Base-by-base conservation (phyloP, 2,329 filamentous ascomycete genomes). In the Epichloe glyceriae region DNA sequence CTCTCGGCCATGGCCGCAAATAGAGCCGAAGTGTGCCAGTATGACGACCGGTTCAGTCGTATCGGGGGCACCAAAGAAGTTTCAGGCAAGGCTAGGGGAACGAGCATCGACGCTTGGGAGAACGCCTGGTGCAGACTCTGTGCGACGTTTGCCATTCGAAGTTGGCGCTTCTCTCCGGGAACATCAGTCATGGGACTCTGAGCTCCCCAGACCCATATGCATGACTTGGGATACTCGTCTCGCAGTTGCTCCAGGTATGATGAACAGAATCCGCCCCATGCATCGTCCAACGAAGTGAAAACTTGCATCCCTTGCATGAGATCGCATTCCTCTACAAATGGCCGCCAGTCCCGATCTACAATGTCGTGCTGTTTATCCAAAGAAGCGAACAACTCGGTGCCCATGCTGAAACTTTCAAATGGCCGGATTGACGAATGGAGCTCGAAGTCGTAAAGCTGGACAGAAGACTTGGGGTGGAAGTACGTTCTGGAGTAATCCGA, bases 401-500 rank as follows among this genome's bases (percentile, higher is more conserved):
- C 89, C 50, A 81, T 82, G 64, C 93, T 85, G 60, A 95, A 95
- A 0, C 89, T 88, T 75, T 95, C 88, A 61, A 95, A 95, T 0
- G 90, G 88, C 75, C 84, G 83, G 30, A 91, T 72, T 43, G 79
- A 75, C 3, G 88, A 91, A 62, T 86, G 83, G 37, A 95, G 73
- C 63, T 94, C 88, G 61, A 87, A 94, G 61, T 96, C 88, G 62
- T 86, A 86, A 14, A 97, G 73, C 63, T 95, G 90, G 10, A 95
- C 75, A 50, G 95, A 79, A 12, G 89, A 95, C 50, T 80, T 81
- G 8, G 93, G 93, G 63, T 97, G 90, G 64, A 86, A 96, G 67
- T 82, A 98, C n/a, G 93, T 79, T 26, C 88, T 81, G 58, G 88
- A 94, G 67, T 89, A 97, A 67, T 98, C 93, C 34, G 89, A 95